Evolutionary conservation across 148 eudicot genomes (phyloP).

Genomic region (Vaccinium corymbosum): DNA sequence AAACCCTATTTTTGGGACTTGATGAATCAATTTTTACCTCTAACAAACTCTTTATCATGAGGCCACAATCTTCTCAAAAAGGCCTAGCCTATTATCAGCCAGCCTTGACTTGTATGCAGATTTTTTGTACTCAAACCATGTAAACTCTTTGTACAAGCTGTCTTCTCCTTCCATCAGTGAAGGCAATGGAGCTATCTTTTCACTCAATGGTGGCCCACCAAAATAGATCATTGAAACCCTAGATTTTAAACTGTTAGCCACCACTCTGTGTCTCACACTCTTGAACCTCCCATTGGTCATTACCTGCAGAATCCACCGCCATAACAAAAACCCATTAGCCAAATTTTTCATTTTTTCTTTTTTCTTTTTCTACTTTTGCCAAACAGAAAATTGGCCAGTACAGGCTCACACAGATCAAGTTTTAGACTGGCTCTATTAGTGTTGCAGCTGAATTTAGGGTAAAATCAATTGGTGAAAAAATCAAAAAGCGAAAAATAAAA

Average conservation of each 20-base stretch:
- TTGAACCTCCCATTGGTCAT: conserved; percentile 62
- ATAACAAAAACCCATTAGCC: neutral
- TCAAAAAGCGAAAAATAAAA: neutral
- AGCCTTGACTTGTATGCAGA: conserved; percentile 43
- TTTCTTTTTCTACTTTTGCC: neutral
- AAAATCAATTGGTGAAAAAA: neutral
- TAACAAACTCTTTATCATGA: neutral
- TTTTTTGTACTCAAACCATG: conserved; percentile 60
- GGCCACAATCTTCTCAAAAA: conserved; percentile 45
- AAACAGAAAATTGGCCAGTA: neutral
- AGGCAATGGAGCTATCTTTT: conserved; percentile 52
- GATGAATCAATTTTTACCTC: neutral
- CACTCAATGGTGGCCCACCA: conserved; percentile 59
- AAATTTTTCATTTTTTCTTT: neutral
- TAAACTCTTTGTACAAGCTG: conserved; percentile 60
- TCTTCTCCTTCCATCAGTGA: conserved; percentile 39
- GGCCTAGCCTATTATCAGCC: conserved; percentile 44
- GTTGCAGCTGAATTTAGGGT: neutral
- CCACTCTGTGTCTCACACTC: conserved; percentile 50
- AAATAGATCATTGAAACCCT: conserved; percentile 61
- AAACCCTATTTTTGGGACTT: neutral
- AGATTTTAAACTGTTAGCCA: conserved; percentile 39
- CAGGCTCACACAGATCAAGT: neutral
- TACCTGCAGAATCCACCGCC: conserved; percentile 27
- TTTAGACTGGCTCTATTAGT: neutral